A percentile compares a stretch with the other conserved stretches of the same genome.
Evolutionary conservation across 2,329 filamentous ascomycete genomes (phyloP).

Genomic region (Blastomyces parvus): DNA sequence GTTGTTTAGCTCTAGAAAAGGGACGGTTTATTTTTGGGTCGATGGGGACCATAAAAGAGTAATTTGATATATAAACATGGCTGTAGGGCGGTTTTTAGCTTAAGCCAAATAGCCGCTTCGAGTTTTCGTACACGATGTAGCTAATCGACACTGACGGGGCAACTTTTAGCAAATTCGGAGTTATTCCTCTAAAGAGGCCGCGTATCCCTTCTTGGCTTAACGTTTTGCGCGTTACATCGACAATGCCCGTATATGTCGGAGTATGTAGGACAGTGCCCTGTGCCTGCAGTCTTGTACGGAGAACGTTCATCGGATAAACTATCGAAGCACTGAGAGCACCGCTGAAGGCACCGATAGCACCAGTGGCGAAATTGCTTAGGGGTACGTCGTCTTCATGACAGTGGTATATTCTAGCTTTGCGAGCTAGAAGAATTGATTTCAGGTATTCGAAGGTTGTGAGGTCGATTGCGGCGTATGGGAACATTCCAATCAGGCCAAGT

Average conservation of each 20-base stretch:
- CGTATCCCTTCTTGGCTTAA: conserved; percentile 70
- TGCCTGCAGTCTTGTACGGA: conserved; percentile 83
- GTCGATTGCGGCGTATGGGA: conserved; percentile 94
- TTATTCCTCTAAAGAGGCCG: conserved; percentile 88
- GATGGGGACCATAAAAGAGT: background rate
- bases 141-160: conserved; percentile 92
- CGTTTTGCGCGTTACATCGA: conserved; percentile 79
- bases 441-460: conserved; percentile 91
- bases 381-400: conserved; percentile 75
- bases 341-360: conserved; percentile 79
- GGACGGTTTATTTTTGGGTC: background rate
- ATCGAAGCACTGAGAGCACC: conserved; percentile 87
- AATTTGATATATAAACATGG: background rate
- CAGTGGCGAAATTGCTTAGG: conserved; percentile 73
- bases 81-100: conserved; percentile 24
- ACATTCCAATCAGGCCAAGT: conserved; percentile 92
- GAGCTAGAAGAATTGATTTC: conserved; percentile 62
- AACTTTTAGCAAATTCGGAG: conserved; percentile 91
- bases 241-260: conserved; percentile 79
- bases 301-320: conserved; percentile 89
- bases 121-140: conserved; percentile 87
- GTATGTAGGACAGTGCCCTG: conserved; percentile 91
- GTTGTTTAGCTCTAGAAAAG: background rate
- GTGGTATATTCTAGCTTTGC: conserved; percentile 58
- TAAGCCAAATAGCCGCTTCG: conserved; percentile 59